A percentile compares a stretch with the other conserved stretches of the same genome.
These are phyloP conservation scores for Diaporthe aspalathi DNA, from an alignment of 2,329 filamentous ascomycete species.

Conservation along the genomic window DNA sequence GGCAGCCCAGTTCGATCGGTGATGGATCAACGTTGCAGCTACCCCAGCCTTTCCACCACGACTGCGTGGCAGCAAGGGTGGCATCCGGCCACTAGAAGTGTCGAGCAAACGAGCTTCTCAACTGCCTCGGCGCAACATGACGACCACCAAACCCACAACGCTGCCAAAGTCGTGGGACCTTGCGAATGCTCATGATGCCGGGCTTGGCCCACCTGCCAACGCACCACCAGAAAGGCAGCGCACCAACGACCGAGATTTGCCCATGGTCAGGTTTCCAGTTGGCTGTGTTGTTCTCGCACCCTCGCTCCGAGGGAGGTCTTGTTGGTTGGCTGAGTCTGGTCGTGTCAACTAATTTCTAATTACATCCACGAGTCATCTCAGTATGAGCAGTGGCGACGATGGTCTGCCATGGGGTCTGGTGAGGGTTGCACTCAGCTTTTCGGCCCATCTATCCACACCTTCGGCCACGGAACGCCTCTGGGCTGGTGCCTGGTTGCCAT, in stretches of 20 bases:
- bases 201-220: constrained; percentile 3
- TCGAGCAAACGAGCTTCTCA: neutral
- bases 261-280: neutral
- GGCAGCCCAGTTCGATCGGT: neutral
- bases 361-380: constrained; percentile 14
- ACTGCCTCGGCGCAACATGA: neutral
- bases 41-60: neutral
- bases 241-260: constrained; percentile 17
- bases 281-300: neutral
- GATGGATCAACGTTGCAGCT: constrained; percentile 16
- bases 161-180: neutral
- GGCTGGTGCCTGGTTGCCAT: neutral
- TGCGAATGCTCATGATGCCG: neutral
- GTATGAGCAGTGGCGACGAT: neutral
- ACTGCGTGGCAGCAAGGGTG: neutral
- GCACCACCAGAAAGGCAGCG: neutral
- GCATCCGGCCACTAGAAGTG: neutral
- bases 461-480: constrained; percentile 8
- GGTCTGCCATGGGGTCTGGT: neutral
- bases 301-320: neutral
- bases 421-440: constrained; percentile 9
- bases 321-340: constrained; percentile 10
- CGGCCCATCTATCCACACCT: constrained; percentile 27
- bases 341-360: neutral
- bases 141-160: neutral